Evolutionary conservation across 2,329 filamentous ascomycete species (phyloP).

Genomic region (Cercospora janseana): DNA sequence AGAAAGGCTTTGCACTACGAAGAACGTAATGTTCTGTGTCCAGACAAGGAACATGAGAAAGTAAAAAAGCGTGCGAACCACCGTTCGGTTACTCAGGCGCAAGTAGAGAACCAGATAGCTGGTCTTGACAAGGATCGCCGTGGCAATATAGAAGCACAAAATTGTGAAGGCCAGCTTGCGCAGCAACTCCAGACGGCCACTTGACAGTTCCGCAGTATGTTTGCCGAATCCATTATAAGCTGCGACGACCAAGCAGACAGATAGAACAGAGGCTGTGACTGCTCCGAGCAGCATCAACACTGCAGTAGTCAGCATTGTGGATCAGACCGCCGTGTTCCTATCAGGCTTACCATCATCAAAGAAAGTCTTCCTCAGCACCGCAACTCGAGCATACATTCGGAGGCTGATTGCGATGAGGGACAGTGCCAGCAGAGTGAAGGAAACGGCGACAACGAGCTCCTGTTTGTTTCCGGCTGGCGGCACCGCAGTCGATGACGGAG

Average conservation of each 20-base stretch:
- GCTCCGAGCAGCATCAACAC: conserved; percentile 19
- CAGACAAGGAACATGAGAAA: conserved; percentile 13
- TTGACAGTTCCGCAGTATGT: conserved; percentile 3
- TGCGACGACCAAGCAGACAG: conserved; percentile 11
- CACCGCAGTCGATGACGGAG: neutral
- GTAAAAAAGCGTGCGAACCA: conserved; percentile 21
- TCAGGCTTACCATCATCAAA: conserved; percentile 21
- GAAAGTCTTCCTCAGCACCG: conserved; percentile 19
- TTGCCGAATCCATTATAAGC: conserved; percentile 20
- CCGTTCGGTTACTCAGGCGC: conserved; percentile 18
- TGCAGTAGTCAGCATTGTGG: conserved; percentile 8
- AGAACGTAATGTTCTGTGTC: conserved; percentile 8
- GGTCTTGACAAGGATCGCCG: conserved; percentile 18
- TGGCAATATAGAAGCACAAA: conserved; percentile 13
- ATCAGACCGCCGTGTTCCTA: neutral
- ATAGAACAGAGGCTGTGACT: conserved; percentile 18
- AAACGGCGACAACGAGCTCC: conserved; percentile 19
- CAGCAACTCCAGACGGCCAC: neutral
- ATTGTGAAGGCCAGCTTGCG: conserved; percentile 17
- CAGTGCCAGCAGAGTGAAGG: conserved; percentile 15
- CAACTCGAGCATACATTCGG: conserved; percentile 17
- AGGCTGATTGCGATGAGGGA: conserved; percentile 17
- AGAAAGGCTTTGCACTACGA: conserved; percentile 13
- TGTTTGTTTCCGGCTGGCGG: conserved; percentile 13
- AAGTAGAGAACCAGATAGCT: conserved; percentile 21